Conservation (phyloP, 2,329 filamentous ascomycete species). For the Paracamarosporium sp. region DNA sequence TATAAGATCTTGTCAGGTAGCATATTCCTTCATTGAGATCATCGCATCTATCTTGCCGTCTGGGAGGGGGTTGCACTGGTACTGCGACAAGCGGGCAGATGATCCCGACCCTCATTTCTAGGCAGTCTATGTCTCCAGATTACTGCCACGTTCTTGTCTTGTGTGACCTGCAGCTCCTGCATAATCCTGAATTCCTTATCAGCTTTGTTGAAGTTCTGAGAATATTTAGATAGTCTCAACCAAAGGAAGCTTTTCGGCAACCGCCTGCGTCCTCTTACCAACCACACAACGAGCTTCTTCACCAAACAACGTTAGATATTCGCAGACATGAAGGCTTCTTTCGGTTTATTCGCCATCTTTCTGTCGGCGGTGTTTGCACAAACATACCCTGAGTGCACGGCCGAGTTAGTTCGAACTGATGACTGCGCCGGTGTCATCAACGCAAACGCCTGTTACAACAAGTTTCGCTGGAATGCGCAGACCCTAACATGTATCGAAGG, state of each 20-base stretch:
- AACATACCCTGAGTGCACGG: conserved; percentile 29
- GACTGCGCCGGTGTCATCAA: conserved; percentile 39
- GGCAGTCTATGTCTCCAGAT: conserved; percentile 2
- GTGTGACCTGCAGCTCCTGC: not conserved
- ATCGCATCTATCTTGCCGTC: not conserved
- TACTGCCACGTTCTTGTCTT: conserved; percentile 12
- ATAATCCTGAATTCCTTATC: not conserved
- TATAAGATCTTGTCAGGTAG: not conserved
- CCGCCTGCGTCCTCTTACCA: not conserved
- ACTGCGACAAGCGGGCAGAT: conserved; percentile 12
- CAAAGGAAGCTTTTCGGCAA: conserved; percentile 9
- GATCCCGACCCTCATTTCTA: conserved; percentile 11
- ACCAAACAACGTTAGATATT: not conserved
- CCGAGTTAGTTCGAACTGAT: conserved; percentile 30
- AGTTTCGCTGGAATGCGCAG: conserved; percentile 28
- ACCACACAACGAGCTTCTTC: not conserved
- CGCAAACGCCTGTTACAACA: conserved; percentile 42
- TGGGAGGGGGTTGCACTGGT: not conserved
- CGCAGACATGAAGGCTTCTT: conserved; percentile 22
- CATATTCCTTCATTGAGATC: not conserved
- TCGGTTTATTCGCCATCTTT: conserved; percentile 16
- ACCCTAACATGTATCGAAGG: conserved; percentile 37
- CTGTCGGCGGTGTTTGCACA: conserved; percentile 19
- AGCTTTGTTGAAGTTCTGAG: conserved; percentile 4
- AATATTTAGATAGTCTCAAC: conserved; percentile 11